Percentiles rank a stretch among this genome's conserved stretches.
phyloP scores from a whole-genome alignment of 2,329 filamentous ascomycete genomes.

The Fusarium xyrophilum region DNA sequence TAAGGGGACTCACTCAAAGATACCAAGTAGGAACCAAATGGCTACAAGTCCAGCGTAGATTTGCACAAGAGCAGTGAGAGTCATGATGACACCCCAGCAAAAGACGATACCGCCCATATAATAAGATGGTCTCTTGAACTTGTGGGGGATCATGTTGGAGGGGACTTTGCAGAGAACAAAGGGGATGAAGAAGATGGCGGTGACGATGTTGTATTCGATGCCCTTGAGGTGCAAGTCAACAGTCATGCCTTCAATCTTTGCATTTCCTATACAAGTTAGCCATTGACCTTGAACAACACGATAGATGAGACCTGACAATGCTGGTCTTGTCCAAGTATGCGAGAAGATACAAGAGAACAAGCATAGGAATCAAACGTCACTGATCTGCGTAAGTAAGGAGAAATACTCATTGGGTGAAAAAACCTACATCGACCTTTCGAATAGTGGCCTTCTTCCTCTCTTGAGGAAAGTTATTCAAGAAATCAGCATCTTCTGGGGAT shows the following conservation, averaged over 20 bases:
- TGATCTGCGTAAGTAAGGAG: neutral
- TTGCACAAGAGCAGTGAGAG: neutral
- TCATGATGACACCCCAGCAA: constrained; percentile 12
- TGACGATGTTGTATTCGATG: constrained; percentile 64
- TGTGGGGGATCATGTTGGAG: constrained; percentile 19
- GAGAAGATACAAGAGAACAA: constrained; percentile 13
- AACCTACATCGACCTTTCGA: constrained; percentile 18
- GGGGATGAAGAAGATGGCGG: constrained; percentile 46
- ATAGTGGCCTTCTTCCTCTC: neutral
- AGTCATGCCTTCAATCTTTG: constrained; percentile 41
- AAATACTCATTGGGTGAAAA: fast-evolving
- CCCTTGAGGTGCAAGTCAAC: constrained; percentile 31
- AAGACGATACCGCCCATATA: constrained; percentile 20
- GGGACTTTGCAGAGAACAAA: constrained; percentile 21
- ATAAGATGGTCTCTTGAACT: constrained; percentile 3
- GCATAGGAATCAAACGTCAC: constrained; percentile 11
- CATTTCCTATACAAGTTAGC: constrained; percentile 31
- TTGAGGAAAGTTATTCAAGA: constrained; percentile 4
- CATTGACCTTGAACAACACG: too few species aligned
- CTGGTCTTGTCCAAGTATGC: constrained; percentile 19
- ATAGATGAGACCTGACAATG: neutral
- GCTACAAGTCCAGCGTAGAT: constrained; percentile 12
- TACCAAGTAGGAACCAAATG: constrained; percentile 9
- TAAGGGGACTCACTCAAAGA: neutral
- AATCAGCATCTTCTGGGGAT: neutral